These are phyloP conservation scores for Apiospora phragmitis DNA, from an alignment of 2,329 filamentous ascomycete species.

Conservation along the genomic window DNA sequence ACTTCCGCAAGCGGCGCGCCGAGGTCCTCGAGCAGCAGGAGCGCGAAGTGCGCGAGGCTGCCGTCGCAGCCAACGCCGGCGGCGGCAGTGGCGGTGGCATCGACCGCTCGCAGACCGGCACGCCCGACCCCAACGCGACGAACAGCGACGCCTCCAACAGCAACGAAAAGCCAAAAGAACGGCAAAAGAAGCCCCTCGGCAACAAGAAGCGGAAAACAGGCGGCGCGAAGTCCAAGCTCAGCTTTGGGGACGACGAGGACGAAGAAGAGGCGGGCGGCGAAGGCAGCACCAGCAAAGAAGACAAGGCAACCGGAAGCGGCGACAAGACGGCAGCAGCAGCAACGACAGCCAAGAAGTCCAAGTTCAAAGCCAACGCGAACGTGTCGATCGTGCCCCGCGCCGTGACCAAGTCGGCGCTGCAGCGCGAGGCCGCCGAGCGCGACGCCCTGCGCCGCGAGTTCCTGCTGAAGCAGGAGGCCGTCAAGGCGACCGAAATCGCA, in stretches of 20 bases:
- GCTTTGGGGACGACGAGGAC: slow-evolving; percentile 68
- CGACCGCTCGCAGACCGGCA: slow-evolving; percentile 49
- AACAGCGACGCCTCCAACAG: slow-evolving; percentile 31
- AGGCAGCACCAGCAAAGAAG: slow-evolving; percentile 14
- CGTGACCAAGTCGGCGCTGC: slow-evolving; percentile 69
- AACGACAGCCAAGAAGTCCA: slow-evolving; percentile 36
- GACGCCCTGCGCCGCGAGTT: slow-evolving; percentile 80
- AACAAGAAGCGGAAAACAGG: slow-evolving; percentile 47
- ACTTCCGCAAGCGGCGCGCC: slow-evolving; percentile 93
- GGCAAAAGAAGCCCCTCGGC: slow-evolving; percentile 37
- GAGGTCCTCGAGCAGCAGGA: slow-evolving; percentile 92
- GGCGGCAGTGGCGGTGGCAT: slow-evolving; percentile 20
- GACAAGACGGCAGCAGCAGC: slow-evolving; percentile 19
- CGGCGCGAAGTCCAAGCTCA: slow-evolving; percentile 45
- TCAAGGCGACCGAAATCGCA: slow-evolving; percentile 85
- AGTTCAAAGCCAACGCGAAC: slow-evolving; percentile 62
- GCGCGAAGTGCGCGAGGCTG: slow-evolving; percentile 70
- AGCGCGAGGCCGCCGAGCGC: slow-evolving; percentile 73
- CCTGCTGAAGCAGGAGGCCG: slow-evolving; percentile 75
- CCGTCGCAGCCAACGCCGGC: slow-evolving; percentile 30
- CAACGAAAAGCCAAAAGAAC: slow-evolving; percentile 14
- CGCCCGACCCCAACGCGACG: slow-evolving; percentile 41
- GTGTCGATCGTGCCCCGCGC: slow-evolving; percentile 68
- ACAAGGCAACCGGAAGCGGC: slow-evolving; percentile 24
- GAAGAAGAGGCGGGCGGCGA: slow-evolving; percentile 32